phyloP scores from a whole-genome alignment of 2,329 filamentous ascomycete species.

The Lojkania enalia region DNA sequence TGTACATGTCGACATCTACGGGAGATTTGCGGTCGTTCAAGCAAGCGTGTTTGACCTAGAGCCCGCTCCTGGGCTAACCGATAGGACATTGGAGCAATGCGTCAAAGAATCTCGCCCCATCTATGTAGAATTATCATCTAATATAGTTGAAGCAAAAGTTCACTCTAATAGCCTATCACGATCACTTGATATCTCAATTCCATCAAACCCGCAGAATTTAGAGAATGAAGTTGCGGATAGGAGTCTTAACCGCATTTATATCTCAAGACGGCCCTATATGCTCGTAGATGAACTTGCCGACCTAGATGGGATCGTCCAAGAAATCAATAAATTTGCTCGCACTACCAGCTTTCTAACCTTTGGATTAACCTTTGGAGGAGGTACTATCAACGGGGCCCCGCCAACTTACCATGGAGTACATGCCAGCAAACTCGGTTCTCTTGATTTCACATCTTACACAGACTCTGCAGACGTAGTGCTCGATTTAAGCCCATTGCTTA shows the following conservation, averaged over 20 bases:
- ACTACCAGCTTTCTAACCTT: constrained; percentile 54
- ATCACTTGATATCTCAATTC: constrained; percentile 65
- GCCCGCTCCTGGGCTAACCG: constrained; percentile 55
- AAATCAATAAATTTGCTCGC: constrained; percentile 50
- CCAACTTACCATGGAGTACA: constrained; percentile 57
- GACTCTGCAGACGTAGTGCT: constrained; percentile 49
- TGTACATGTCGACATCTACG: constrained; percentile 59
- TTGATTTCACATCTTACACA: constrained; percentile 26
- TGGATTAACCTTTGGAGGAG: constrained; percentile 54
- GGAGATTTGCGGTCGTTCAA: constrained; percentile 63
- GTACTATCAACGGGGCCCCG: constrained; percentile 53
- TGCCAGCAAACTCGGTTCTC: constrained; percentile 46
- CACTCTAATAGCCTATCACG: constrained; percentile 72
- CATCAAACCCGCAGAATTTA: constrained; percentile 17
- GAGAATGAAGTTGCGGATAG: constrained; percentile 33
- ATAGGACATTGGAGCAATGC: constrained; percentile 72
- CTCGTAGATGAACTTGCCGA: constrained; percentile 57
- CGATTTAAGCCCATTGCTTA: constrained; percentile 45
- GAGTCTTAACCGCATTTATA: constrained; percentile 50
- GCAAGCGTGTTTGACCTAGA: constrained; percentile 71
- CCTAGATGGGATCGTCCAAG: constrained; percentile 45
- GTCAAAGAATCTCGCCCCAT: constrained; percentile 75
- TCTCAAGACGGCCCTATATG: constrained; percentile 54
- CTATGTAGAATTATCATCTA: constrained; percentile 81
- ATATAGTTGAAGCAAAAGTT: constrained; percentile 76